Base-by-base conservation (phyloP, 164 flowering plant species). In the Tetracentron sinense region DNA sequence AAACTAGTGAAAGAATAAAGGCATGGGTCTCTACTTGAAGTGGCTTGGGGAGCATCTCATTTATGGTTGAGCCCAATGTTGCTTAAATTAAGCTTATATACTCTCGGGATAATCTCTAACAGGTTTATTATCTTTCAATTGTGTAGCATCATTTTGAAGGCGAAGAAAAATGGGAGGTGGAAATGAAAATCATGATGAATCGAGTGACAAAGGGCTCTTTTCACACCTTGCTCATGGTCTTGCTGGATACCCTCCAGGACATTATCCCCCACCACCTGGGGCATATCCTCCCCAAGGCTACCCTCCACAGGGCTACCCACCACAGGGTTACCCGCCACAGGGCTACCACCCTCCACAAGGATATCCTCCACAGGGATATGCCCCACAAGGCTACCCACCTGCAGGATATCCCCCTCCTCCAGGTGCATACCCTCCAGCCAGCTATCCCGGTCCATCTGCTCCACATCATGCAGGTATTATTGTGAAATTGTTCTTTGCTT, bases 121-220 rank as follows among this genome's bases (percentile, higher is more conserved):
- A 54, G 8, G 38, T 2, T 8, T 8, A 6, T 46, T 25, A 42
- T 26, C 31, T 62, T 46, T 25, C 14, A 35, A 2, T 35, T 19
- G 31, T 52, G 48, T 19, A 35, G 49, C 33, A 51, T 62, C 49
- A 25, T 0, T 52, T 26, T 29, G 4, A 10, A 6, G 10, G 28
- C 47, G 35, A 61, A 56, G 47, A 42, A 68, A 16, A 61, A 82
- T 80, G 86, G 86, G 86, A 48, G 84, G 83, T 26, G 86, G 86
- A 51, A 79, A 81, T 54, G 84, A 80, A 71, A 71, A 77, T 64
- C 71, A 75, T 19, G 67, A 67, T 28, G 74, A 67, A 26, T 22
- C 71, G 3, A 53, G 68, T 38, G 83, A 79, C 69, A 81, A 74
- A 70, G 84, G 87, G 47, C 56, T 83, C 16, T 72, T 81, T 27